Conservation (phyloP, 2,329 filamentous ascomycete species). For the Cladosporium sp. region DNA sequence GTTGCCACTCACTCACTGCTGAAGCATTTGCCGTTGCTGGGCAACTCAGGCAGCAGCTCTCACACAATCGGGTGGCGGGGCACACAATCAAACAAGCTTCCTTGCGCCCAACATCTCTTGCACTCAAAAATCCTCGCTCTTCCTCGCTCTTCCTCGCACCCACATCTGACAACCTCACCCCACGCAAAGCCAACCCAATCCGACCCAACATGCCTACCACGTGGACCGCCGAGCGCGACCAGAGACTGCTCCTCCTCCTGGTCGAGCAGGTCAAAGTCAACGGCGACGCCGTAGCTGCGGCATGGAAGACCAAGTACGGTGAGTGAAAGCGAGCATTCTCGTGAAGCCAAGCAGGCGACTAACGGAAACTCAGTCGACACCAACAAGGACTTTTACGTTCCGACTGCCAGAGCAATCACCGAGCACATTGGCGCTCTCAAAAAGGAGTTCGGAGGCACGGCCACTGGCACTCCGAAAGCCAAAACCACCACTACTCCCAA, state of each 20-base stretch:
- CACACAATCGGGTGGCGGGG: background rate
- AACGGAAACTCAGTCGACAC: background rate
- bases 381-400: background rate
- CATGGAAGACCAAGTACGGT: constrained; percentile 25
- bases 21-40: background rate
- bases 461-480: background rate
- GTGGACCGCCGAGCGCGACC: constrained; percentile 29
- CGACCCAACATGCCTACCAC: constrained; percentile 24
- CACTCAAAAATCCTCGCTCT: background rate
- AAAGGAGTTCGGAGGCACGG: constrained; percentile 11
- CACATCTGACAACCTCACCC: background rate
- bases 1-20: background rate
- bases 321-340: background rate
- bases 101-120: background rate
- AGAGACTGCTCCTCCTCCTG: constrained; percentile 30
- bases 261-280: constrained; percentile 25
- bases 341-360: background rate
- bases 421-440: constrained; percentile 28
- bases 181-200: background rate
- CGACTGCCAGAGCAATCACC: constrained; percentile 23
- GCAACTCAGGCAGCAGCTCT: background rate
- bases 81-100: background rate
- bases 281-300: constrained; percentile 7
- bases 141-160: background rate
- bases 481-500: constrained; percentile 14